Evolutionary conservation across 2,329 filamentous ascomycete genomes (phyloP).

Genomic region (Nothophoma quercina): DNA sequence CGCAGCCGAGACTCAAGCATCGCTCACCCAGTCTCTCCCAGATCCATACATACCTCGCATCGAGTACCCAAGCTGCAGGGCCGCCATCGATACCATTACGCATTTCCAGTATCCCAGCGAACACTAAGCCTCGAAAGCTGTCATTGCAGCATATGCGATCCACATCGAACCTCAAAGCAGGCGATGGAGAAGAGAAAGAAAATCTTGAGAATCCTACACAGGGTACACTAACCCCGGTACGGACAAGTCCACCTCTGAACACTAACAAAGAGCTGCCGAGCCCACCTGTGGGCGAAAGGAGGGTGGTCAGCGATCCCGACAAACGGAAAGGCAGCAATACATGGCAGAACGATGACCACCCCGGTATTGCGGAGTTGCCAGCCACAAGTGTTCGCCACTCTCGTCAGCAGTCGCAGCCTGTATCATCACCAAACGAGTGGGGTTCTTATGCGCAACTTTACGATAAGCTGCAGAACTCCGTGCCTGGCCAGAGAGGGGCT

Average conservation of each 20-base stretch:
- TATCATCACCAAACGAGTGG: slow-evolving; percentile 20
- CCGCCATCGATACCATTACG: slow-evolving; percentile 44
- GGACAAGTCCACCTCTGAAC: slow-evolving; percentile 28
- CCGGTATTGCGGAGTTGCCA: slow-evolving; percentile 31
- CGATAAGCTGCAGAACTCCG: slow-evolving; percentile 11
- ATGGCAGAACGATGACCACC: slow-evolving; percentile 21
- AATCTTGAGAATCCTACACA: slow-evolving; percentile 12
- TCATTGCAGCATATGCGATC: slow-evolving; percentile 35
- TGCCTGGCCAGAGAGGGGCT: background rate
- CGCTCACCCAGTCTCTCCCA: slow-evolving; percentile 32
- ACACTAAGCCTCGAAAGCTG: slow-evolving; percentile 43
- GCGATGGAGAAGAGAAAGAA: slow-evolving; percentile 24
- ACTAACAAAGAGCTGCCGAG: slow-evolving; percentile 45
- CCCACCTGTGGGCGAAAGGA: slow-evolving; percentile 30
- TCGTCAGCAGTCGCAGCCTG: slow-evolving; percentile 42
- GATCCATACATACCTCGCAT: slow-evolving; percentile 27
- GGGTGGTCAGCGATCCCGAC: slow-evolving; percentile 24
- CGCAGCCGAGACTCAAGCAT: slow-evolving; percentile 20
- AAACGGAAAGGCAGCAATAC: slow-evolving; percentile 13
- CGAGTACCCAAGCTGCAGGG: slow-evolving; percentile 20
- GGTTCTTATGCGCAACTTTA: slow-evolving; percentile 12
- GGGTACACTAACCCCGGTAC: slow-evolving; percentile 15
- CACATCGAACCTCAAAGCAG: slow-evolving; percentile 16
- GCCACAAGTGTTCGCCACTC: slow-evolving; percentile 42
- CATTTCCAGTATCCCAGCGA: slow-evolving; percentile 44